Conservation (phyloP, 352 stramenopile genomes). For the Elongisporangium senticosum region DNA sequence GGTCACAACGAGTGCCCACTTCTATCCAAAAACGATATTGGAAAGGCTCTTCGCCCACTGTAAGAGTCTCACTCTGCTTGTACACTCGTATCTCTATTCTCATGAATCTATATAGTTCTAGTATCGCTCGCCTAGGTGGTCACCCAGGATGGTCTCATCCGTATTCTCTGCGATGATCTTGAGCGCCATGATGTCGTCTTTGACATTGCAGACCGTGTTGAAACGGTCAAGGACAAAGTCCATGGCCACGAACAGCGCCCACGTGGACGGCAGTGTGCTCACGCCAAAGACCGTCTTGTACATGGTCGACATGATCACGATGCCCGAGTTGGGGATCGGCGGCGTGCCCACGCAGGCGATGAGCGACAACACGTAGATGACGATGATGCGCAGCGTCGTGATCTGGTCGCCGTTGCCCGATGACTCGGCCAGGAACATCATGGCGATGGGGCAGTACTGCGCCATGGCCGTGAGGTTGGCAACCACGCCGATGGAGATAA, state of each 20-base stretch:
- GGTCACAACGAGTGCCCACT: no score
- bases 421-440: slow-evolving; percentile 58
- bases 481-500: slow-evolving; percentile 64
- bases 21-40: no score
- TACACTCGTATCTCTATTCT: no score
- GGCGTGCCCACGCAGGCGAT: slow-evolving; percentile 43
- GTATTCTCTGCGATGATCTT: slow-evolving; percentile 71
- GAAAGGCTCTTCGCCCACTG: no score
- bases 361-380: slow-evolving; percentile 48
- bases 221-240: slow-evolving; percentile 68
- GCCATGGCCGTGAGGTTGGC: slow-evolving; percentile 50
- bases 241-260: slow-evolving; percentile 49
- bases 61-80: no score
- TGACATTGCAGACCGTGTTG: slow-evolving; percentile 63
- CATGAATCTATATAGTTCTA: no score
- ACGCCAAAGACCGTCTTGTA: slow-evolving; percentile 63
- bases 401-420: slow-evolving; percentile 49
- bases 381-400: slow-evolving; percentile 34
- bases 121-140: slow-evolving; percentile 45
- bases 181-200: slow-evolving; percentile 74
- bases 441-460: slow-evolving; percentile 58
- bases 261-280: slow-evolving; percentile 37
- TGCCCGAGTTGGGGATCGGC: slow-evolving; percentile 40
- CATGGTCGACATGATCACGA: slow-evolving; percentile 55
- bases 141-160: slow-evolving; percentile 54